Evolutionary conservation across 164 flowering plant genomes (phyloP), one percentile per base, ranked within the genome.

Genomic region (Vitis riparia): DNA sequence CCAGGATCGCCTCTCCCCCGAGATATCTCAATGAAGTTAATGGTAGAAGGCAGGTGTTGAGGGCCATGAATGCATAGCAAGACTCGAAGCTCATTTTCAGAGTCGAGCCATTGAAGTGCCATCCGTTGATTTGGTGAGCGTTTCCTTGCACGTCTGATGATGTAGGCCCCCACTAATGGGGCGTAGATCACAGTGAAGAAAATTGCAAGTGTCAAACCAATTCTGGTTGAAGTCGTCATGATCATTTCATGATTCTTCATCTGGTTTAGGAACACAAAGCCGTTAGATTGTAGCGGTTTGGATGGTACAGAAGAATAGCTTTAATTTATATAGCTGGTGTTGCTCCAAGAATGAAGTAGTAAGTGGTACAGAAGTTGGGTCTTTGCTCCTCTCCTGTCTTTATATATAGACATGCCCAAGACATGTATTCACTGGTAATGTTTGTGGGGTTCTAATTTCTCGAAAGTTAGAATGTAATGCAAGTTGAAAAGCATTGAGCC

Each of bases 11-110:
- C 59, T 2, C 74, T 62, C 3, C 89, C 88, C 13, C 83, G 61
- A 6, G 88, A 85, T 3, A 88, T 85, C 83, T 86, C 91, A 75
- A 88, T 81, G 76, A 88, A 77, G 73, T 84, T 91, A 32, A 87
- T 78, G 59, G 83, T 63, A 1, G 90, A 69, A 4, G 86, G 73
- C 13, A 85, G 73, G 44, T 85, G 81, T 5, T 87, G 79, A 8
- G 79, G 69, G 7, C 90, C 90, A 13, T 78, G 88, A 44, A 90
- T 56, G 62, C 94, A 84, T 0, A 86, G 47, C 66, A 91, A 32
- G 27, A 91, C 59, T 3, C 82, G 82, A 5, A 90, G 91, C 81
- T 91, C 93, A 49, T 30, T 65, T 12, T 74, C 29, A 0, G 88
- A 86, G 37, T 81, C 79, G 8, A 79, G 89, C 83, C 86, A 82